A percentile compares a stretch with the other conserved stretches of the same genome.
These are phyloP conservation scores for Fraxinus albicans DNA, from an alignment of 305 asterid species.

Conservation along the genomic window DNA sequence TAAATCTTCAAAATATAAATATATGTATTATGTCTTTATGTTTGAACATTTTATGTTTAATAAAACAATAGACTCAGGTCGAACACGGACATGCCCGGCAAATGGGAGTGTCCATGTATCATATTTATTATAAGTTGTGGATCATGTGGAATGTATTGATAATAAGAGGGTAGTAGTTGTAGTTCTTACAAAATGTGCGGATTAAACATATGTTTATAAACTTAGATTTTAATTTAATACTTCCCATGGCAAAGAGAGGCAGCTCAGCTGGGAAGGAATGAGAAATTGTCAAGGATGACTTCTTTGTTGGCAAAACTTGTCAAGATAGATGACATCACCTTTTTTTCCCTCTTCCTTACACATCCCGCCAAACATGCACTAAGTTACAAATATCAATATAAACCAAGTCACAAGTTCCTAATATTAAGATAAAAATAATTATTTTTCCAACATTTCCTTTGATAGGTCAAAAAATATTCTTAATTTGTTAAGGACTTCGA, in stretches of 20 bases:
- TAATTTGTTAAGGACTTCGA: not conserved
- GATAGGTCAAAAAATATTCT: not conserved
- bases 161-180: not conserved
- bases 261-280: constrained; percentile 3
- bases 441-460: not conserved
- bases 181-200: not conserved
- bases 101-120: not conserved
- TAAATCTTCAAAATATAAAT: not conserved
- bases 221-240: not conserved
- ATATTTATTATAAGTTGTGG: not conserved
- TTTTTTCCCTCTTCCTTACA: not conserved
- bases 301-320: not conserved
- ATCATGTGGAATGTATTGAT: not conserved
- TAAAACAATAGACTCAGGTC: not conserved
- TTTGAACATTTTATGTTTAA: not conserved
- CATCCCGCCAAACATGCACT: not conserved
- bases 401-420: constrained; percentile 4
- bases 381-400: constrained; percentile 5
- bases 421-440: not conserved
- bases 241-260: not conserved
- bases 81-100: not conserved
- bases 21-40: not conserved
- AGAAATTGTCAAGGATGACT: constrained; percentile 4
- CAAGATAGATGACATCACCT: not conserved
- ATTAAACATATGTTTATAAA: not conserved